phyloP scores from a whole-genome alignment of 1,284 basidiomycete genomes.

The Cryptococcus deneoformans region DNA sequence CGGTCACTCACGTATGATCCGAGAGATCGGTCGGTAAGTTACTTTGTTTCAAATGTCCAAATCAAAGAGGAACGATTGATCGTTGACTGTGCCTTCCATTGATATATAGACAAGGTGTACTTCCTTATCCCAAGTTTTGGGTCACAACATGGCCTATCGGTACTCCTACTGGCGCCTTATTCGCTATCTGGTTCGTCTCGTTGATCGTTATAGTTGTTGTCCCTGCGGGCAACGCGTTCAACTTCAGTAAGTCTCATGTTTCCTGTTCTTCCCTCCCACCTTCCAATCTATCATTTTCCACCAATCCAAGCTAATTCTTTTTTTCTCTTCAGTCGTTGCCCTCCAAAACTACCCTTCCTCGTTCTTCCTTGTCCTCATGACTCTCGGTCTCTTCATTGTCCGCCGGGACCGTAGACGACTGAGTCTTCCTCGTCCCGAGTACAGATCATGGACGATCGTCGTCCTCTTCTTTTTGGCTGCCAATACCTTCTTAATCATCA shows the following conservation, averaged over 20 bases:
- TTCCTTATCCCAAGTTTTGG: conserved; percentile 45
- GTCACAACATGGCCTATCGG: conserved; percentile 39
- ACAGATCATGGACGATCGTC: conserved; percentile 50
- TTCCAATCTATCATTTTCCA: background rate
- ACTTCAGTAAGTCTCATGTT: conserved; percentile 38
- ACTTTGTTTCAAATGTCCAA: conserved; percentile 6
- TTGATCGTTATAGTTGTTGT: conserved; percentile 58
- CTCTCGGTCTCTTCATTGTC: conserved; percentile 52
- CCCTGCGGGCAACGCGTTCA: conserved; percentile 58
- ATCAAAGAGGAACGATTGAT: background rate
- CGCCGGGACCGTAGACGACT: conserved; percentile 47
- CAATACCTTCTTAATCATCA: conserved; percentile 53
- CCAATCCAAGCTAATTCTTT: conserved; percentile 20
- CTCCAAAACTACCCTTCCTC: conserved; percentile 51
- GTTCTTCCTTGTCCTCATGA: conserved; percentile 51
- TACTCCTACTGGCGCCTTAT: conserved; percentile 50
- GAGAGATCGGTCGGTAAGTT: conserved; percentile 28
- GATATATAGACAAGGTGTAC: conserved; percentile 32
- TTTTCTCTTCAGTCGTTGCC: conserved; percentile 26
- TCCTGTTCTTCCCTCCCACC: too few species aligned
- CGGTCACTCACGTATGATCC: conserved; percentile 53
- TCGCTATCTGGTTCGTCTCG: conserved; percentile 55
- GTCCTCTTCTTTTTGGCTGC: conserved; percentile 49
- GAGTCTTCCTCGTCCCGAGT: conserved; percentile 48
- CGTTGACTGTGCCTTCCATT: too few species aligned